Conservation (phyloP, 176 grass and related monocot species). For the Raddia distichophylla region DNA sequence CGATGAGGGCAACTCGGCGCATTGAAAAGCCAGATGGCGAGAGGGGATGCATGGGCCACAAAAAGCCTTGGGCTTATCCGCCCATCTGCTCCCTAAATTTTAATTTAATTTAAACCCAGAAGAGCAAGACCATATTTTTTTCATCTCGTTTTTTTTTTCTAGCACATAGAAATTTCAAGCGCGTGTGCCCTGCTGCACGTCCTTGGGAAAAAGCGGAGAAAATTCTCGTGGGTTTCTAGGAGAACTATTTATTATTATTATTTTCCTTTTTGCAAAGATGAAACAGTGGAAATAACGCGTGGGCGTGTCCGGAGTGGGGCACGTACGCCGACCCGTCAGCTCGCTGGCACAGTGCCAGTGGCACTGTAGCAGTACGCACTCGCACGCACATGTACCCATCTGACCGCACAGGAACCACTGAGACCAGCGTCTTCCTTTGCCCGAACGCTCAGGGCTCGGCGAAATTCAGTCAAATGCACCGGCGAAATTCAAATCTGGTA, state of each 20-base stretch:
- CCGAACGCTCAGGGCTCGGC: neutral
- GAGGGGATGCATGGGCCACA: neutral
- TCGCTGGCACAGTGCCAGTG: too few species aligned
- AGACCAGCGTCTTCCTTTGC: neutral
- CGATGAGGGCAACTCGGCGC: neutral
- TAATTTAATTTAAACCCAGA: too few species aligned
- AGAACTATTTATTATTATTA: too few species aligned
- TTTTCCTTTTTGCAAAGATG: too few species aligned
- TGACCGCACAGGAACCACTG: neutral
- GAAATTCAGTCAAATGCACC: neutral
- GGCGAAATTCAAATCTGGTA: neutral
- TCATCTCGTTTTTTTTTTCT: too few species aligned
- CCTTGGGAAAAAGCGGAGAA: too few species aligned
- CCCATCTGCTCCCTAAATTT: neutral
- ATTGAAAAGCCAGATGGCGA: neutral
- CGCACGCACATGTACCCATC: neutral
- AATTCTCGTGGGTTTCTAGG: too few species aligned
- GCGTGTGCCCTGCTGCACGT: too few species aligned
- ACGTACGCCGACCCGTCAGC: neutral
- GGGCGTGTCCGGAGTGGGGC: neutral
- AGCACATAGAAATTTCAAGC: too few species aligned
- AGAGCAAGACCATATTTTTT: too few species aligned
- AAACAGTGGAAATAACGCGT: neutral
- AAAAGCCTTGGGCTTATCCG: neutral
- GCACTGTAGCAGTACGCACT: neutral